Conservation (phyloP, 768 basidiomycete genomes). For the Phaffia tasmanica region DNA sequence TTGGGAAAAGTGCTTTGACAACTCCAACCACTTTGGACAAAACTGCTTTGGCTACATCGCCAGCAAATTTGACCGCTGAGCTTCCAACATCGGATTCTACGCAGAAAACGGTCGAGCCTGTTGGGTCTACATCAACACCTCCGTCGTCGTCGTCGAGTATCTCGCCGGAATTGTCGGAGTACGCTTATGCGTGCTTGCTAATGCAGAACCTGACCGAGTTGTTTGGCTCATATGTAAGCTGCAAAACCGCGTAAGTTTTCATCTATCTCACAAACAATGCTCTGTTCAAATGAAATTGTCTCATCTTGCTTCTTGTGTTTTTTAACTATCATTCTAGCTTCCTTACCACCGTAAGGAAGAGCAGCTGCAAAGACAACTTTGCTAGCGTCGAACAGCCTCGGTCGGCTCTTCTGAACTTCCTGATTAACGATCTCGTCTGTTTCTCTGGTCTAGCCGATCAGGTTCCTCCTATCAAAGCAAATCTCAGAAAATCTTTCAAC, state of each 20-base stretch:
- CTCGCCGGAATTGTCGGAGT: slow-evolving; percentile 8
- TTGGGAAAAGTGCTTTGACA: slow-evolving; percentile 43
- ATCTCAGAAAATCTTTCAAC: slow-evolving; percentile 32
- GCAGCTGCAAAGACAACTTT: slow-evolving; percentile 20
- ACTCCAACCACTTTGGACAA: slow-evolving; percentile 25
- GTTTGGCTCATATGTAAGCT: slow-evolving; percentile 79
- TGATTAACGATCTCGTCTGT: slow-evolving; percentile 25
- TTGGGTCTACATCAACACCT: neutral
- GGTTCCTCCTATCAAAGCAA: slow-evolving; percentile 18
- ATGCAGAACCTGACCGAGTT: slow-evolving; percentile 59
- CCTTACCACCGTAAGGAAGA: slow-evolving; percentile 24
- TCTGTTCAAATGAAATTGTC: neutral
- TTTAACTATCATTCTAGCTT: slow-evolving; percentile 10
- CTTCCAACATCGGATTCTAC: neutral
- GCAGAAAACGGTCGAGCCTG: neutral
- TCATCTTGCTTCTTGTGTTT: neutral
- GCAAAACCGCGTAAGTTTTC: slow-evolving; percentile 57
- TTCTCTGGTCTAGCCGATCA: slow-evolving; percentile 25
- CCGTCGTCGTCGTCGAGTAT: neutral
- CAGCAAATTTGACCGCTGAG: neutral
- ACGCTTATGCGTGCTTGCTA: slow-evolving; percentile 31
- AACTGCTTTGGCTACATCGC: slow-evolving; percentile 1
- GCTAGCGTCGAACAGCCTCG: slow-evolving; percentile 10
- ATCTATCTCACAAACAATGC: neutral
- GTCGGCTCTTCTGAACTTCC: slow-evolving; percentile 23